Percentiles rank a stretch among this genome's conserved stretches.
phyloP scores from a whole-genome alignment of 129 eudicot species.

The Flaveria bidentis region DNA sequence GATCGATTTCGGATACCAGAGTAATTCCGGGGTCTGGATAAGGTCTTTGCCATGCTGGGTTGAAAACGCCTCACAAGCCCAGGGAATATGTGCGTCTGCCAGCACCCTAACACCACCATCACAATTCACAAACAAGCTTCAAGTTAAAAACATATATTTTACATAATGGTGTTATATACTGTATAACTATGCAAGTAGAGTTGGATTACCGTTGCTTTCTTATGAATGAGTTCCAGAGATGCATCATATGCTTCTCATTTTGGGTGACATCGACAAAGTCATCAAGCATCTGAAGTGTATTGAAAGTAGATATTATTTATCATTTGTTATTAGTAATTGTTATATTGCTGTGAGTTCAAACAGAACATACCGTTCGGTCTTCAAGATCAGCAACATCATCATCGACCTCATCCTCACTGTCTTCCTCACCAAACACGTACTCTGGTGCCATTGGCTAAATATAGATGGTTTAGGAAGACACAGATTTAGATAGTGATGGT shows the following conservation, averaged over 20 bases:
- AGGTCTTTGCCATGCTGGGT: slow-evolving; percentile 61
- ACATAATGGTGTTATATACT: background rate
- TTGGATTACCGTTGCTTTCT: slow-evolving; percentile 76
- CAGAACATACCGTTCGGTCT: slow-evolving; percentile 76
- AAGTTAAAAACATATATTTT: background rate
- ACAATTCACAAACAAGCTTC: background rate
- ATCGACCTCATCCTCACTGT: slow-evolving; percentile 98
- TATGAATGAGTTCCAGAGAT: slow-evolving; percentile 94
- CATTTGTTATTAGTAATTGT: background rate
- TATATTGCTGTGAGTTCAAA: slow-evolving; percentile 1
- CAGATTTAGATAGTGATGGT: slow-evolving; percentile 1
- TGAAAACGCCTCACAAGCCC: slow-evolving; percentile 93
- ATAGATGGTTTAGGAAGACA: background rate
- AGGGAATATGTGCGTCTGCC: slow-evolving; percentile 89
- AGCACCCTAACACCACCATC: slow-evolving; percentile 56
- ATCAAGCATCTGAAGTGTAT: slow-evolving; percentile 82
- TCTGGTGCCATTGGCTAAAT: slow-evolving; percentile 87
- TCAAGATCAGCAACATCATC: slow-evolving; percentile 97
- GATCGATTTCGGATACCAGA: slow-evolving; percentile 46
- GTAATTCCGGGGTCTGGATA: slow-evolving; percentile 51
- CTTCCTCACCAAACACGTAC: slow-evolving; percentile 88
- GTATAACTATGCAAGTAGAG: background rate
- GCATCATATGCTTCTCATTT: slow-evolving; percentile 91
- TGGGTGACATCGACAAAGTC: slow-evolving; percentile 88
- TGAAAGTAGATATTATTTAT: background rate